phyloP scores from a whole-genome alignment of 208 protist species.

The Trypanosoma conorhini region DNA sequence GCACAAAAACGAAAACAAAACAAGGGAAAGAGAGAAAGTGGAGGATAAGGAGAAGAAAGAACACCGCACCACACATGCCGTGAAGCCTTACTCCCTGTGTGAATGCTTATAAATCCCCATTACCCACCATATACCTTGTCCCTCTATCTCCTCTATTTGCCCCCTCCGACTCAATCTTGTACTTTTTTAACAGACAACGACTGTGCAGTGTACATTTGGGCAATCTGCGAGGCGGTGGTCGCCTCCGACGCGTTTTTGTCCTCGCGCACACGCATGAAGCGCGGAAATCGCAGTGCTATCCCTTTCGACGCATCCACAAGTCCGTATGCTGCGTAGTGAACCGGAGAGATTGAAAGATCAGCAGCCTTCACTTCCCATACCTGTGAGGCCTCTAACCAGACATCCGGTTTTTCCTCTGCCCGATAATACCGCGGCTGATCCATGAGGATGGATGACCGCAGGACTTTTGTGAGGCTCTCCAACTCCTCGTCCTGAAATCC shows the following conservation, averaged over 20 bases:
- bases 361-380: conserved; percentile 99
- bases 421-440: conserved; percentile 86
- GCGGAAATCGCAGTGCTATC: conserved; percentile 98
- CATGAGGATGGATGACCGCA: conserved; percentile 60
- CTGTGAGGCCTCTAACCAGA: conserved; percentile 95
- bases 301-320: conserved; percentile 91
- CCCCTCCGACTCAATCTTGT: conserved; percentile 11
- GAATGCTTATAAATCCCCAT: background rate
- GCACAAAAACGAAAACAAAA: conserved; percentile 6
- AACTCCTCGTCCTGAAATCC: conserved; percentile 97
- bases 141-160: conserved; percentile 12
- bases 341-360: conserved; percentile 98
- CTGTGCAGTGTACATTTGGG: conserved; percentile 89
- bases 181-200: conserved; percentile 48
- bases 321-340: conserved; percentile 94
- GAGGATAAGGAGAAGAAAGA: background rate
- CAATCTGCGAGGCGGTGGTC: conserved; percentile 93
- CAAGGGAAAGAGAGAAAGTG: background rate
- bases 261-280: conserved; percentile 97
- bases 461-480: conserved; percentile 56
- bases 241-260: conserved; percentile 97
- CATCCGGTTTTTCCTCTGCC: conserved; percentile 83
- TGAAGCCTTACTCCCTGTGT: no score
- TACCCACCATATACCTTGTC: background rate
- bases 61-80: background rate